Evolutionary conservation across 176 grass and related monocot species (phyloP), one percentile per base, ranked within the genome.

Genomic region (Triticum monococcum): DNA sequence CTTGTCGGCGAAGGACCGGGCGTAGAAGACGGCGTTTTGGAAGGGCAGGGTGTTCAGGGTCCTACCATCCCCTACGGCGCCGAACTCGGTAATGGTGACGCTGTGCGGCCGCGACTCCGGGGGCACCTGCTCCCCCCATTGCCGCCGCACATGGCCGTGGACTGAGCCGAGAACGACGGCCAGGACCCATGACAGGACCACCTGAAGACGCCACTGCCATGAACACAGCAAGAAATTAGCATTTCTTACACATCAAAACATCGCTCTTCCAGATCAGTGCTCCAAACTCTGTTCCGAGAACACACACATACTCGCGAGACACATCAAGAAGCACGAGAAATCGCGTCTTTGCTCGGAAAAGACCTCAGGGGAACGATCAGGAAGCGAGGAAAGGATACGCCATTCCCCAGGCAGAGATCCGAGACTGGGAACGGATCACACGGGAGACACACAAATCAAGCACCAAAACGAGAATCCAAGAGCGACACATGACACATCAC

Each of bases 11-110:
- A 98, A 98, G 25, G 96, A 98, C 69, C 89, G 87, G 63, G 77
- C 79, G 78, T 98, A 98, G 88, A 98, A 98, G 41, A 98, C 78
- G 33, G 96, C 96, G 85, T 98, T 98, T 72, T 98, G 96, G 81
- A 98, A 98, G 18, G 96, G 78, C 4, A 98, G 46, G 5, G 96
- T 95, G 86, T 98, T 98, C 31, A 94, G 64, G 5, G 91, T 95
- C 77, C 64, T 77, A 33, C 96, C 96, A 37, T 98, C 96, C 13
- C 96, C 96, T 14, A 98, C 91, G 17, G 96, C 93, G 9, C 96
- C 96, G 75, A 98, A 98, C 76, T 98, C 96, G 13, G 96, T 98
- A 63, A 98, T 95, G 57, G 93, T 89, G 7, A 98, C 96, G 35
- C 93, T 98, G 91, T 98, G 96, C 4, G 96, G 96, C 64, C 93